Percentiles rank a stretch among this genome's conserved stretches.
Evolutionary conservation across 768 basidiomycete species (phyloP).

Genomic region (Aureoboletus auriporus): DNA sequence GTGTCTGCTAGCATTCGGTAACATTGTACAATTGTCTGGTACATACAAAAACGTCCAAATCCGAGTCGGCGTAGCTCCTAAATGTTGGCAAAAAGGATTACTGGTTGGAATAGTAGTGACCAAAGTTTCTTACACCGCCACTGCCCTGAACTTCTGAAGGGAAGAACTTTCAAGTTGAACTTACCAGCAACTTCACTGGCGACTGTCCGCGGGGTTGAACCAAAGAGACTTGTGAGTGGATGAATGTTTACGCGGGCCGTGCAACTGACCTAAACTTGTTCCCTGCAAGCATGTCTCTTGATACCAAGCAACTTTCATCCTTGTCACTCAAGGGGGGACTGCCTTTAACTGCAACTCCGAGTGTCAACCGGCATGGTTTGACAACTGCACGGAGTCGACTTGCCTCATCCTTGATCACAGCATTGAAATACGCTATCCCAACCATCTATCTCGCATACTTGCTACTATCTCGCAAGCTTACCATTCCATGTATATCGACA

Average conservation of each 20-base stretch:
- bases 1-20: background rate
- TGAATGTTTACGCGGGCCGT: too few relatives aligned
- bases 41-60: too few relatives aligned
- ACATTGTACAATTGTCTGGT: too few relatives aligned
- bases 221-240: conserved; percentile 3
- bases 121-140: too few relatives aligned
- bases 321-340: conserved; percentile 17
- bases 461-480: conserved; percentile 14
- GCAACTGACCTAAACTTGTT: background rate
- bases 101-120: too few relatives aligned
- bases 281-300: conserved; percentile 11
- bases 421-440: conserved; percentile 17
- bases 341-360: conserved; percentile 8
- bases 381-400: background rate
- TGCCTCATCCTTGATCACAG: conserved; percentile 3
- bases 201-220: too few relatives aligned
- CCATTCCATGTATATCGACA: background rate
- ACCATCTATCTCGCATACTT: conserved; percentile 17
- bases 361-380: background rate
- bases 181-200: too few relatives aligned
- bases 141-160: too few relatives aligned
- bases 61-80: too few relatives aligned
- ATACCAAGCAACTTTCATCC: conserved; percentile 9
- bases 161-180: too few relatives aligned
- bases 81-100: too few relatives aligned